These are phyloP conservation scores for Arbutus unedo DNA, from an alignment of 148 eudicot genomes.

Conservation along the genomic window DNA sequence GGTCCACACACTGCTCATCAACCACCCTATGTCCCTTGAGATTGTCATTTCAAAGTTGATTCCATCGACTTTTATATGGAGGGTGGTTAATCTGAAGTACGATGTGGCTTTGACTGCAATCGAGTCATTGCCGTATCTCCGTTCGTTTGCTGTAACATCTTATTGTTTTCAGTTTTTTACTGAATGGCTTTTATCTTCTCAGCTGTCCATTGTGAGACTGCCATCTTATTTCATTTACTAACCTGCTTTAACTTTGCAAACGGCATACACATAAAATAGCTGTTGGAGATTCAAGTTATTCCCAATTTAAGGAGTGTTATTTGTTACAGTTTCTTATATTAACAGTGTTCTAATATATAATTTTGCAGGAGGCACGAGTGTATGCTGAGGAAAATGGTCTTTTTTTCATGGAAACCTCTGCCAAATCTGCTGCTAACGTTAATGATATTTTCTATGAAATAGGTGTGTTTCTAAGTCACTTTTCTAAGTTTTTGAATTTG, in stretches of 20 bases:
- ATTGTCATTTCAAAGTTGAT: not conserved
- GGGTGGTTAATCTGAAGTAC: not conserved
- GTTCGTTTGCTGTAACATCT: not conserved
- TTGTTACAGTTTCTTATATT: not conserved
- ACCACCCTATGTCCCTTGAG: not conserved
- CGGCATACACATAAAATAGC: not conserved
- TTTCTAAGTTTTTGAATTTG: not conserved
- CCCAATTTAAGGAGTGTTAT: not conserved
- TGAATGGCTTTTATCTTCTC: not conserved
- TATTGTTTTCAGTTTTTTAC: not conserved
- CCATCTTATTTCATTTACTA: not conserved
- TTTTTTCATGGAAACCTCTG: slow-evolving; percentile 90
- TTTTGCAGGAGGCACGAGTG: slow-evolving; percentile 67
- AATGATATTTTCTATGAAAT: slow-evolving; percentile 82
- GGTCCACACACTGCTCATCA: not conserved
- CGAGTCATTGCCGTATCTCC: not conserved
- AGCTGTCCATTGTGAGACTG: not conserved
- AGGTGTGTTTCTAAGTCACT: slow-evolving; percentile 39
- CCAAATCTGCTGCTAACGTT: slow-evolving; percentile 86
- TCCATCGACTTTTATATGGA: not conserved
- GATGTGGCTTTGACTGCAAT: not conserved
- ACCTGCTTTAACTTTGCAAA: not conserved
- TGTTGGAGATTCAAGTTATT: not conserved
- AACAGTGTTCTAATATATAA: not conserved
- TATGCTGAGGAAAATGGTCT: slow-evolving; percentile 93